phyloP scores from a whole-genome alignment of 2,329 filamentous ascomycete species.

The Aspergillus bombycis region DNA sequence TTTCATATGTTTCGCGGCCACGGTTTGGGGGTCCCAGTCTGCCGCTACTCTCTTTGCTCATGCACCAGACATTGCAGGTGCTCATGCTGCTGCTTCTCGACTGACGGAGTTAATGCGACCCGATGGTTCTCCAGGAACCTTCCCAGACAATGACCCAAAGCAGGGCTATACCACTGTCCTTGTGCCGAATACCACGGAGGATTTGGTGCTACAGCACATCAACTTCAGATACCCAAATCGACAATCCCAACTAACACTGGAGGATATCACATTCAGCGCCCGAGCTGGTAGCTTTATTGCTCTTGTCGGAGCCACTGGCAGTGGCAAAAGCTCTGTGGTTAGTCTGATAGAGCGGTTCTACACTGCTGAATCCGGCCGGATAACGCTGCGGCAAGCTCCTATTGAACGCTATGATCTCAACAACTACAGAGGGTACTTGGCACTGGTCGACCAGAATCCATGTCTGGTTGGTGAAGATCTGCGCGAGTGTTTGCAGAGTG shows the following conservation, averaged over 20 bases:
- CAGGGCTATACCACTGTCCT: background rate
- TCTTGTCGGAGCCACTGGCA: background rate
- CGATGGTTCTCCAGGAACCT: background rate
- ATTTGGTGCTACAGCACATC: background rate
- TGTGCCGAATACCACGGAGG: background rate
- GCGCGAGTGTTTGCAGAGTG: background rate
- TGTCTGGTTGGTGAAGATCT: background rate
- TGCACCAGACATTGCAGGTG: background rate
- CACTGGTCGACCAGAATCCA: background rate
- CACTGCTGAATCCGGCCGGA: background rate
- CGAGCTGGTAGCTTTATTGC: background rate
- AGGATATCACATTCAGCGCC: background rate
- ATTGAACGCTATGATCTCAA: background rate
- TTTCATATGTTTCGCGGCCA: background rate
- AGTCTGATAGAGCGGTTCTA: background rate
- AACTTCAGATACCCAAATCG: background rate
- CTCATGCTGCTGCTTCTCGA: background rate
- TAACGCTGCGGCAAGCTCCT: background rate
- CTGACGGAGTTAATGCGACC: background rate
- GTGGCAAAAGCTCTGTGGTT: background rate
- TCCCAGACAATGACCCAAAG: background rate
- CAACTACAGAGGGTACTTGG: background rate
- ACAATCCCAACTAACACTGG: background rate
- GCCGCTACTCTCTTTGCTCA: background rate
- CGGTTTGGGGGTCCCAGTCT: background rate